Percentiles rank a stretch among this genome's conserved stretches.
Evolutionary conservation across 805 yeast species (phyloP).

Genomic region (Saturnispora serradocipensis): DNA sequence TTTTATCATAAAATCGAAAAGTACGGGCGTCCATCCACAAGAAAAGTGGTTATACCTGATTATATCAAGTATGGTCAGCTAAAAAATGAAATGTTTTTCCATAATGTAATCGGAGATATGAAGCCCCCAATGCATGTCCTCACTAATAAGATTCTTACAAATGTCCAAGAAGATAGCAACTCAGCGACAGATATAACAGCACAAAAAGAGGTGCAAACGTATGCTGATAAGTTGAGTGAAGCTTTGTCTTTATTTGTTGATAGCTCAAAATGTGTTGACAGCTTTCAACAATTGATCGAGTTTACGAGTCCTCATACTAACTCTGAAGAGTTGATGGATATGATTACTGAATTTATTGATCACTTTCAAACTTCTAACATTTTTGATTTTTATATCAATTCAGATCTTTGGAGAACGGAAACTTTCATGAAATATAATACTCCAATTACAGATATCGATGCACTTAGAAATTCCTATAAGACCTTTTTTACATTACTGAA

Average conservation of each 20-base stretch:
- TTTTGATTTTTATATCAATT: constrained; percentile 2
- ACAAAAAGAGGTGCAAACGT: not conserved
- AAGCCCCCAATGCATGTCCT: not conserved
- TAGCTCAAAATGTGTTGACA: not conserved
- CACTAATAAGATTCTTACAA: constrained; percentile 14
- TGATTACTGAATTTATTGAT: constrained; percentile 6
- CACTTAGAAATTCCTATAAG: not conserved
- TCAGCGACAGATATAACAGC: not conserved
- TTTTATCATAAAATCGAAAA: constrained; percentile 1
- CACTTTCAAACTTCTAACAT: constrained; percentile 4
- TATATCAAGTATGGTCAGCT: constrained; percentile 30
- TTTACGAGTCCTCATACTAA: not conserved
- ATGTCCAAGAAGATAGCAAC: constrained; percentile 10
- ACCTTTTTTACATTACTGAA: not conserved
- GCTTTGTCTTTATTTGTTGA: not conserved
- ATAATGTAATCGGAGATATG: not conserved
- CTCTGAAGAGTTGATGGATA: constrained; percentile 2
- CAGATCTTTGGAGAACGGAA: constrained; percentile 2
- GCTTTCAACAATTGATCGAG: constrained; percentile 4
- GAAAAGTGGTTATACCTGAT: constrained; percentile 24
- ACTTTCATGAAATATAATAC: not conserved
- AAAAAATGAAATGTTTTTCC: constrained; percentile 43
- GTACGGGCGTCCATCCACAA: not conserved
- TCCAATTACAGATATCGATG: constrained; percentile 1
- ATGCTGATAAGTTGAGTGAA: constrained; percentile 2